Percentiles rank a stretch among this genome's conserved stretches.
Conservation (phyloP, 441 rosid species). For the Gossypium laxum region DNA sequence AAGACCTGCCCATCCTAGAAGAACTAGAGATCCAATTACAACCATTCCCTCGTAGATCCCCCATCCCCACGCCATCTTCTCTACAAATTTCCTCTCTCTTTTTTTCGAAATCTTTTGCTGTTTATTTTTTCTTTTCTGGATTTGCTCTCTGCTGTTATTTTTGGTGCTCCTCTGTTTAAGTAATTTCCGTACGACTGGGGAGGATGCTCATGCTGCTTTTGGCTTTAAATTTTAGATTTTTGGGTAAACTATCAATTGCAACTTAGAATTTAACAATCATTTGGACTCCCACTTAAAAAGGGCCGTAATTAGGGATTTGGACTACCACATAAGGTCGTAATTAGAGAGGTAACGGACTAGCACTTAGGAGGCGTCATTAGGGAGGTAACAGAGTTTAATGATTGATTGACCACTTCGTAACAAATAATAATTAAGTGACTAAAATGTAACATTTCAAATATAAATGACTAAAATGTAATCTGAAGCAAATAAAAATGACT, state of each 20-base stretch:
- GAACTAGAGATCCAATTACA: slow-evolving; percentile 56
- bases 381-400: rapidly evolving
- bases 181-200: neutral
- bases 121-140: neutral
- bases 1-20: slow-evolving; percentile 78
- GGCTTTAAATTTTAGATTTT: neutral
- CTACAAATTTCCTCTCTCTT: neutral
- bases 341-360: too few species aligned
- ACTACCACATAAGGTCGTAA: too few species aligned
- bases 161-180: neutral
- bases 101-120: neutral
- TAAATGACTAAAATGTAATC: too few species aligned
- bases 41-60: slow-evolving; percentile 61
- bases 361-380: too few species aligned
- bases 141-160: neutral
- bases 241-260: too few species aligned
- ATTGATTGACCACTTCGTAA: too few species aligned
- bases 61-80: slow-evolving; percentile 60
- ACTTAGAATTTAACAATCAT: too few species aligned
- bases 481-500: too few species aligned
- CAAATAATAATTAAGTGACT: too few species aligned
- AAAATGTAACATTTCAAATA: too few species aligned
- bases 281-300: too few species aligned
- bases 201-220: neutral
- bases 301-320: too few species aligned